A percentile compares a stretch with the other conserved stretches of the same genome.
Evolutionary conservation across 2,329 filamentous ascomycete species (phyloP).

Genomic region (Sarocladiaceae sp.): DNA sequence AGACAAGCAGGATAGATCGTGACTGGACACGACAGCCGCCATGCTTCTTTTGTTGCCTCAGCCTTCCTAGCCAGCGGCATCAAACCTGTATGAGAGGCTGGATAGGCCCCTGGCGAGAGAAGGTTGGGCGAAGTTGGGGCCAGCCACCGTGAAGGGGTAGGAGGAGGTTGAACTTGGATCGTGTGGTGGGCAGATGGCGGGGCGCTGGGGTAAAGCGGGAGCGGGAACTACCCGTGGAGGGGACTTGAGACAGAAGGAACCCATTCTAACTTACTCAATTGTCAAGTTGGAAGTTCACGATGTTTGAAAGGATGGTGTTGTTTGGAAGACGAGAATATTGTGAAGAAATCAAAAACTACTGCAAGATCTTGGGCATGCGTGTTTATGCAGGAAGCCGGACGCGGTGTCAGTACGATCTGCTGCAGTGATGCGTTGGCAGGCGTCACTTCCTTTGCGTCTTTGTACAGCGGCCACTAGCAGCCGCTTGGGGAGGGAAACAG

Average conservation of each 20-base stretch:
- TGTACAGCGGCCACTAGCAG: too few relatives aligned
- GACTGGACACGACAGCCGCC: constrained; percentile 1
- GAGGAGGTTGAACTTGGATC: neutral
- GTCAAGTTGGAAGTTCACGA: constrained; percentile 1
- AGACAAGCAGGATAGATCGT: constrained; percentile 4
- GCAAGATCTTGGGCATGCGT: too few relatives aligned
- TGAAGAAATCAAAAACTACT: neutral
- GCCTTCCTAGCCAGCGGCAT: neutral
- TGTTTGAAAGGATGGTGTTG: constrained; percentile 8
- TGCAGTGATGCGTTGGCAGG: constrained; percentile 8
- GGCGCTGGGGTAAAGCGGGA: neutral
- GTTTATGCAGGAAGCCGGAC: constrained; percentile 3
- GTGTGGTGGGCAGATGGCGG: constrained; percentile 1
- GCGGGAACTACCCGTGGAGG: constrained; percentile 3
- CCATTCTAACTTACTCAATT: neutral
- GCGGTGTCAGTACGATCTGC: constrained; percentile 1
- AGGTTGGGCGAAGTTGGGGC: constrained; percentile 6
- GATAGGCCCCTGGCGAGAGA: constrained; percentile 6
- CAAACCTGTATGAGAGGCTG: constrained; percentile 6
- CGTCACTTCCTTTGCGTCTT: too few relatives aligned
- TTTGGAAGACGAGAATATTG: neutral
- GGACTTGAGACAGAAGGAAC: constrained; percentile 2
- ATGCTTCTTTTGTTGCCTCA: constrained; percentile 1
- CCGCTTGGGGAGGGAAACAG: constrained; percentile 1
- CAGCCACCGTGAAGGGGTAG: constrained; percentile 7